Base-by-base conservation (phyloP, 1,284 basidiomycete genomes). In the Ceratobasidium sp. region DNA sequence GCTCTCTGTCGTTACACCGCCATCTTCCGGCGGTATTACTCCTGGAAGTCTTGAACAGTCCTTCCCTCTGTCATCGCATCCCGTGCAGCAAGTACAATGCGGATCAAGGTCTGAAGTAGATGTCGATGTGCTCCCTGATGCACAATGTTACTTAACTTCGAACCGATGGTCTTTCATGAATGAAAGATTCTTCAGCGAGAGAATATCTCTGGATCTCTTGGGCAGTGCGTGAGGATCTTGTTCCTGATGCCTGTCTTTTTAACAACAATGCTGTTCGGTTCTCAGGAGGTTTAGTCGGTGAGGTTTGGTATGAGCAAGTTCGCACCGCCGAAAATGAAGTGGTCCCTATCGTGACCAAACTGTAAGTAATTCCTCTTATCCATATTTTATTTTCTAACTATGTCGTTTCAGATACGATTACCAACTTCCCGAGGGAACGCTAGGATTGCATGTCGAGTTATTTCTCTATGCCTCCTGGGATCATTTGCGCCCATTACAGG, bases 401-500 rank as follows among this genome's bases (percentile, higher is more conserved):
- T 41, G 6, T 41, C 36, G 15, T 24, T 24, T 9, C 4, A 59
- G 56, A 33, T 59, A 59, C 29, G 56, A 59, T 41, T 59, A 36
- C n/a, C 56, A 59, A 33, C 36, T 41, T 9, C 56, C 56, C 11
- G 29, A 17, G 27, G 56, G 56, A 59, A 59, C 56, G 9, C 56
- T 59, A 15, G 53, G 63, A 27, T 60, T 75, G 50, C 47, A 65
- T 56, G n/a, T 24, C 15, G 36, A 76, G 65, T 47, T 76, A 31
- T 74, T 15, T 67, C 74, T 74, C 36, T 75, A 81, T 83, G 86
- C 83, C 80, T 83, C 84, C 1, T 79, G 87, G 60, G 78, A 78
- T 15, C 85, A 87, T 73, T 85, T 91, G 47, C 82, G 82, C 27
- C 79, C 84, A 0, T 82, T 90, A 0, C 89, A 90, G 80, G 89